phyloP scores from a whole-genome alignment of 192 early-diverging fungal species.

The Mortierella claussenii region DNA sequence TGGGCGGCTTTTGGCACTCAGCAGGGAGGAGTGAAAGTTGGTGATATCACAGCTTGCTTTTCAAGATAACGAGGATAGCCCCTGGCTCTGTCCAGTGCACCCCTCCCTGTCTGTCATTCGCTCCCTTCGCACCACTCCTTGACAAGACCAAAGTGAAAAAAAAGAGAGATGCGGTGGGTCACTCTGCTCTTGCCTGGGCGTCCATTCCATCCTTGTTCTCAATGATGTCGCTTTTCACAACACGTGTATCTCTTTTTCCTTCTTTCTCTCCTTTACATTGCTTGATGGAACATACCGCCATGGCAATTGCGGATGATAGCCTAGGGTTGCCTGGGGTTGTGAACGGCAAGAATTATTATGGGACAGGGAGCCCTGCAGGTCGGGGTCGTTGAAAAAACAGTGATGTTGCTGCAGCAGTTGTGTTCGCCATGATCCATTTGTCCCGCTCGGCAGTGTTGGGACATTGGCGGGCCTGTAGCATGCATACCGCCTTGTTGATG shows the following conservation, averaged over 20 bases:
- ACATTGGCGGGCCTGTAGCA: not conserved
- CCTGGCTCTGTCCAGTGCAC: conserved; percentile 3
- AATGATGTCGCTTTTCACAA: too few species aligned
- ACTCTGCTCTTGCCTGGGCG: not conserved
- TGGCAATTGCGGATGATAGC: too few species aligned
- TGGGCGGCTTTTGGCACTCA: not conserved
- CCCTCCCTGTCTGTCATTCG: not conserved
- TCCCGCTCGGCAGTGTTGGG: conserved; percentile 1
- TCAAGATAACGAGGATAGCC: not conserved
- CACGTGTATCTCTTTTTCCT: too few species aligned
- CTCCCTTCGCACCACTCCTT: not conserved
- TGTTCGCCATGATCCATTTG: too few species aligned
- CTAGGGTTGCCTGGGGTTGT: too few species aligned
- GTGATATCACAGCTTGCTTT: not conserved
- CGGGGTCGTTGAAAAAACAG: too few species aligned
- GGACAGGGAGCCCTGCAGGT: too few species aligned
- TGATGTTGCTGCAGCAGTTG: too few species aligned
- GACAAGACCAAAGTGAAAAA: not conserved
- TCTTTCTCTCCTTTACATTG: too few species aligned
- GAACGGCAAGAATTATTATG: too few species aligned
- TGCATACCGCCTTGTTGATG: not conserved
- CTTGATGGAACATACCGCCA: conserved; percentile 12
- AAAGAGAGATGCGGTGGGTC: not conserved
- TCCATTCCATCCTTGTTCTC: too few species aligned
- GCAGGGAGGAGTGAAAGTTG: not conserved